A percentile compares a stretch with the other conserved stretches of the same genome.
Evolutionary conservation across 768 basidiomycete genomes (phyloP).

Genomic region (Dendrothele bispora): DNA sequence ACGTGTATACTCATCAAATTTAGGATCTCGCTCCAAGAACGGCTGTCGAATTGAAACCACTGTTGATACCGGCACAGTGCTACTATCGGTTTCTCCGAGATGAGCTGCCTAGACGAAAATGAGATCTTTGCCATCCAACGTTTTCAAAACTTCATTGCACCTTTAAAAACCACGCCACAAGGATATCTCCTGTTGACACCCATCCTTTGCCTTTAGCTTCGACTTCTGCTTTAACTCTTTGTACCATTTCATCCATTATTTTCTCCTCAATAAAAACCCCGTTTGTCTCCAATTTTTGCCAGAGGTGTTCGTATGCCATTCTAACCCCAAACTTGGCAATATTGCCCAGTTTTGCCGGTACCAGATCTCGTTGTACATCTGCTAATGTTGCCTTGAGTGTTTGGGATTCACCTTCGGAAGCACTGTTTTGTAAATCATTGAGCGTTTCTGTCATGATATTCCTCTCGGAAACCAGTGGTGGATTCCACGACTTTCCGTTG

Average conservation of each 20-base stretch:
- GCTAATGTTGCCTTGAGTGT: background rate
- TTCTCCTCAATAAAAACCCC: background rate
- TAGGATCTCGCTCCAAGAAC: background rate
- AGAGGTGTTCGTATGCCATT: background rate
- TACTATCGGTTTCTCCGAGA: constrained; percentile 3
- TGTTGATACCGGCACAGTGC: background rate
- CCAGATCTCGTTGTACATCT: constrained; percentile 4
- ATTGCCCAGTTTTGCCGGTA: constrained; percentile 4
- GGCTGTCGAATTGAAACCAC: constrained; percentile 1
- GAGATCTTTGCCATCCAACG: background rate
- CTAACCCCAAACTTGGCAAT: constrained; percentile 1
- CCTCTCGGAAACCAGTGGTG: background rate
- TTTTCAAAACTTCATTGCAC: background rate
- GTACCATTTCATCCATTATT: background rate
- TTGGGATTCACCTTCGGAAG: background rate
- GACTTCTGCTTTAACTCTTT: constrained; percentile 2
- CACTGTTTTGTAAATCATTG: background rate
- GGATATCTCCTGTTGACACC: constrained; percentile 6
- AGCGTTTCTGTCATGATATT: constrained; percentile 4
- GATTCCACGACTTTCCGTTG: constrained; percentile 1
- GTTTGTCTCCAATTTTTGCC: constrained; percentile 4
- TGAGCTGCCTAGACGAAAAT: constrained; percentile 2
- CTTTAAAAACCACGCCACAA: constrained; percentile 3
- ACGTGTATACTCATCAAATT: constrained; percentile 2
- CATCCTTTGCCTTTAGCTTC: constrained; percentile 4